phyloP scores from a whole-genome alignment of 2,329 filamentous ascomycete species.

The Purpureocillium takamizusanense region DNA sequence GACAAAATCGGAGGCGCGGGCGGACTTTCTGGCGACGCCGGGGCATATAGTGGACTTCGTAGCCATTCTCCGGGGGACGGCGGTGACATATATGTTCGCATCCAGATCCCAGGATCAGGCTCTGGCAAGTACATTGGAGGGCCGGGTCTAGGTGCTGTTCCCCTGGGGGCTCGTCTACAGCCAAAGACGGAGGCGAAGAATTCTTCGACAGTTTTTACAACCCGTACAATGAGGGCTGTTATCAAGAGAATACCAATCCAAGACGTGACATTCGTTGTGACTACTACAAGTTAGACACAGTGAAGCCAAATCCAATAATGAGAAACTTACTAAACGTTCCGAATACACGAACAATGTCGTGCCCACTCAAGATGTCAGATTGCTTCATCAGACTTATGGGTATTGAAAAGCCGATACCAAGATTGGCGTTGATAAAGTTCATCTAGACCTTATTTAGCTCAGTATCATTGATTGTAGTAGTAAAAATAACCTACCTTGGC shows the following conservation, averaged over 20 bases:
- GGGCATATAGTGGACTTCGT: no score
- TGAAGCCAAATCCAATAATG: slow-evolving; percentile 1
- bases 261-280: slow-evolving; percentile 23
- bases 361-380: slow-evolving; percentile 19
- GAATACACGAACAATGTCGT: slow-evolving; percentile 31
- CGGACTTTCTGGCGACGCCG: not conserved
- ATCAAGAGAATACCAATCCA: slow-evolving; percentile 14
- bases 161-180: no score
- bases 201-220: no score
- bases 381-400: slow-evolving; percentile 37
- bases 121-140: no score
- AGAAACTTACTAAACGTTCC: slow-evolving; percentile 31
- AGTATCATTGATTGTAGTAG: slow-evolving; percentile 1
- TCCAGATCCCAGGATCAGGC: no score
- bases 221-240: no score
- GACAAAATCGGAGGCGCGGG: not conserved
- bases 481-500: slow-evolving; percentile 19
- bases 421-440: slow-evolving; percentile 40
- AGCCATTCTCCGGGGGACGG: no score
- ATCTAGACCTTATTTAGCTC: slow-evolving; percentile 26
- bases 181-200: no score
- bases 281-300: slow-evolving; percentile 11
- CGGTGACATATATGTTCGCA: no score
- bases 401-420: slow-evolving; percentile 41
- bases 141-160: no score